A percentile compares a stretch with the other conserved stretches of the same genome.
phyloP scores from a whole-genome alignment of 805 yeast genomes.

The Candida parachauliodes region DNA sequence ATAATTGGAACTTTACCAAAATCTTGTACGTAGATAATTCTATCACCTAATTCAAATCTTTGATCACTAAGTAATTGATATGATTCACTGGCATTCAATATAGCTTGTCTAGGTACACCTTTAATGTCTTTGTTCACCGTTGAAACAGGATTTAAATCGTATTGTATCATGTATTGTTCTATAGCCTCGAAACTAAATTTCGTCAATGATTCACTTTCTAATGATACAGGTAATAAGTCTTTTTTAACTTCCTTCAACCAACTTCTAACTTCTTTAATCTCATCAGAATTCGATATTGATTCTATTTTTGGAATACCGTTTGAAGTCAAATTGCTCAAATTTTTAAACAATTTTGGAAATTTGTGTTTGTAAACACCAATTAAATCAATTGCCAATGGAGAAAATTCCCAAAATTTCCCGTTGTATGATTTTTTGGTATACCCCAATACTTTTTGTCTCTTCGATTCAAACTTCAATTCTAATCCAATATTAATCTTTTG shows the following conservation, averaged over 20 bases:
- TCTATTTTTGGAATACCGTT: conserved; percentile 34
- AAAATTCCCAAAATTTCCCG: conserved; percentile 72
- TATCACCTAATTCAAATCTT: conserved; percentile 79
- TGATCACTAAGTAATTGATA: conserved; percentile 70
- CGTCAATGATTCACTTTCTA: conserved; percentile 77
- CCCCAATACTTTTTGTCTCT: conserved; percentile 81
- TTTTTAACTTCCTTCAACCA: conserved; percentile 50
- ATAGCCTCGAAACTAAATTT: conserved; percentile 60
- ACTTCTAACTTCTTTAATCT: conserved; percentile 40
- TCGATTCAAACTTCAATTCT: conserved; percentile 76
- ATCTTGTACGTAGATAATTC: conserved; percentile 79
- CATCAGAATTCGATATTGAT: conserved; percentile 37
- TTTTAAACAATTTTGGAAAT: conserved; percentile 60
- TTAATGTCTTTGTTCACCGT: conserved; percentile 55
- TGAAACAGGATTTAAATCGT: conserved; percentile 42
- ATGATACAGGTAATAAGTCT: conserved; percentile 57
- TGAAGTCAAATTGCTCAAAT: conserved; percentile 25
- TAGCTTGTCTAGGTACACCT: conserved; percentile 82
- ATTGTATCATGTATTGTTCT: conserved; percentile 53
- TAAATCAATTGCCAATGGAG: conserved; percentile 67
- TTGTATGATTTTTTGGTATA: conserved; percentile 57
- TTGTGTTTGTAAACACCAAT: conserved; percentile 54
- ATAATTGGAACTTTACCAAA: conserved; percentile 88
- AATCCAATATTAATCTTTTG: conserved; percentile 71
- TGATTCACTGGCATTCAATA: conserved; percentile 72